These are phyloP conservation scores for Pochonia chlamydosporia DNA, from an alignment of 2,329 filamentous ascomycete species.

Conservation along the genomic window DNA sequence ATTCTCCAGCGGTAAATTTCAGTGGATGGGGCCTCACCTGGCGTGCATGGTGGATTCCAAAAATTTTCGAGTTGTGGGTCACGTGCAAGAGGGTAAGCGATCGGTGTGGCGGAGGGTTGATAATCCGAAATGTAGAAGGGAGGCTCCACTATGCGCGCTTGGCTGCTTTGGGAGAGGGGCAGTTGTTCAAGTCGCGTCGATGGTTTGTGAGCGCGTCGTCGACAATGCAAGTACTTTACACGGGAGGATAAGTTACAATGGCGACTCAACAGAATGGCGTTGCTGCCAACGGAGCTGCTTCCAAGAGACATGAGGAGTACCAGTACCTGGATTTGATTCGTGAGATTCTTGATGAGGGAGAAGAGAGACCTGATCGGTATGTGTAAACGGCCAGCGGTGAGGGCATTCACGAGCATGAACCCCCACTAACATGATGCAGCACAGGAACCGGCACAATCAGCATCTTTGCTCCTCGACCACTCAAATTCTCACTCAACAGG, in stretches of 20 bases:
- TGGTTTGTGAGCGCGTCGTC: not conserved
- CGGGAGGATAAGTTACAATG: not conserved
- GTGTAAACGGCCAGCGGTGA: not conserved
- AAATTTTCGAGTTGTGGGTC: constrained; percentile 18
- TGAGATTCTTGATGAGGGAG: constrained; percentile 75
- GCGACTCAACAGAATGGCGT: constrained; percentile 2
- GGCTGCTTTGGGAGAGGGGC: not conserved
- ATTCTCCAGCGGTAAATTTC: constrained; percentile 13
- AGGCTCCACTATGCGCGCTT: not conserved
- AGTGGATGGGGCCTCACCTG: constrained; percentile 15
- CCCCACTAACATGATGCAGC: constrained; percentile 33
- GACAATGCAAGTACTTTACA: constrained; percentile 4
- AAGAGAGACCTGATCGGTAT: constrained; percentile 82
- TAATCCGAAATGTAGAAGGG: not conserved
- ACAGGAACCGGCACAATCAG: constrained; percentile 92
- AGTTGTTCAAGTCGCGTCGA: constrained; percentile 6
- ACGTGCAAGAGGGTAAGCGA: constrained; percentile 20
- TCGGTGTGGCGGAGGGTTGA: not conserved
- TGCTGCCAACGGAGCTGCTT: not conserved
- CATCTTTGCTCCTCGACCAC: constrained; percentile 78
- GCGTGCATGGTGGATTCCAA: too few relatives aligned
- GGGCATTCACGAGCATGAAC: not conserved
- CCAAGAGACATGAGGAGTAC: constrained; percentile 67
- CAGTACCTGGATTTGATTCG: constrained; percentile 90
- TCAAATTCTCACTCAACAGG: constrained; percentile 78